Evolutionary conservation across 345 rosid species (phyloP).

Genomic region (Eucalyptus microcorys): DNA sequence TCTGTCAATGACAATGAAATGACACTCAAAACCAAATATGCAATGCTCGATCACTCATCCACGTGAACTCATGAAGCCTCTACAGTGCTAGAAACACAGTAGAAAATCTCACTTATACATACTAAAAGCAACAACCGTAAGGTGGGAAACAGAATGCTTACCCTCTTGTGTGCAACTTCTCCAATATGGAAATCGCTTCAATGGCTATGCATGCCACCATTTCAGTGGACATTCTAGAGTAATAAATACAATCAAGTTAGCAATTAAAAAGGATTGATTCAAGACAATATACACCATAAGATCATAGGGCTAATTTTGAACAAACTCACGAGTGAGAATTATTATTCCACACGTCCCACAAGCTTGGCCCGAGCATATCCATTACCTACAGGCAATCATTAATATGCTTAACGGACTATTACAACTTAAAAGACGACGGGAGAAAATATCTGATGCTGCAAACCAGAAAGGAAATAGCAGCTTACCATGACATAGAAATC

Average conservation of each 20-base stretch:
- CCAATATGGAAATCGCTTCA: slow-evolving; percentile 44
- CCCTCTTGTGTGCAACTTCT: slow-evolving; percentile 45
- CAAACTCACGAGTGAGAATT: slow-evolving; percentile 20
- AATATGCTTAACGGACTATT: neutral
- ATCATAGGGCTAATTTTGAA: neutral
- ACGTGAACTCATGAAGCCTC: neutral
- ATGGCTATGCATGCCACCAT: slow-evolving; percentile 56
- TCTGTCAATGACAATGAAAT: neutral
- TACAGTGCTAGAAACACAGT: neutral
- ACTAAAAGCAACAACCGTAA: neutral
- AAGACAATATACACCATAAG: neutral
- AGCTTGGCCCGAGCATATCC: slow-evolving; percentile 52
- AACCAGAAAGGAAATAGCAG: neutral
- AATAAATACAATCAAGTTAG: neutral
- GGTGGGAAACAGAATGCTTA: neutral
- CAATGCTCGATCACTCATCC: neutral
- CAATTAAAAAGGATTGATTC: neutral
- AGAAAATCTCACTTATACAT: neutral
- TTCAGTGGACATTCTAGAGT: slow-evolving; percentile 37
- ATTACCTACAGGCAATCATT: slow-evolving; percentile 20
- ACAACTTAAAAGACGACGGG: neutral
- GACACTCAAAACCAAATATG: neutral
- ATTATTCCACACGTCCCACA: slow-evolving; percentile 48
- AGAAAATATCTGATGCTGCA: neutral
- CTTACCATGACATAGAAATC: slow-evolving; percentile 50